Evolutionary conservation across 2,329 filamentous ascomycete species (phyloP).

Genomic region (Aspergillus udagawae): DNA sequence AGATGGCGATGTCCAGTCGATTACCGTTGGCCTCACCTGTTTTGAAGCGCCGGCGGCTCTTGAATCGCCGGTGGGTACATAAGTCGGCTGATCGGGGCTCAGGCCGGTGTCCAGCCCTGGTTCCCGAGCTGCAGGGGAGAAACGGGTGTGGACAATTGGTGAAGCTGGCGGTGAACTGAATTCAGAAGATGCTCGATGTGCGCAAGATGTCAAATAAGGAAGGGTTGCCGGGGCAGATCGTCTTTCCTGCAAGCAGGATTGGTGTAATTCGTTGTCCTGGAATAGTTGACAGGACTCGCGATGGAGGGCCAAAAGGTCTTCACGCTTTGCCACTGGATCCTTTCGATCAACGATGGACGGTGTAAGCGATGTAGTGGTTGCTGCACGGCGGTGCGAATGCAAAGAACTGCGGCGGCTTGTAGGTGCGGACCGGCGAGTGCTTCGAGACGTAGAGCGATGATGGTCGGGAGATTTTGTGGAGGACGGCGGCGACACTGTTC

Average conservation of each 20-base stretch:
- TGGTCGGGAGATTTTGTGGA: conserved; percentile 23
- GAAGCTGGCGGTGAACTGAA: conserved; percentile 13
- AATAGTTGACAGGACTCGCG: conserved; percentile 41
- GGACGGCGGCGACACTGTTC: conserved; percentile 27
- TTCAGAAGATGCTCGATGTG: conserved; percentile 10
- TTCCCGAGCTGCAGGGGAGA: conserved; percentile 9
- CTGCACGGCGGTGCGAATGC: conserved; percentile 26
- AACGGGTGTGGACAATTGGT: conserved; percentile 3
- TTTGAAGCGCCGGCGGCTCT: conserved; percentile 1
- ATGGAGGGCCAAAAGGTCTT: conserved; percentile 36
- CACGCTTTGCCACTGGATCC: conserved; percentile 23
- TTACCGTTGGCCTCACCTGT: conserved; percentile 36
- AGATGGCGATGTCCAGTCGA: conserved; percentile 45
- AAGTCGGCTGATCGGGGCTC: neutral
- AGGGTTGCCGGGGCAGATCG: conserved; percentile 4
- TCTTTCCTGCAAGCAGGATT: neutral
- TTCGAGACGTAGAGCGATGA: conserved; percentile 32
- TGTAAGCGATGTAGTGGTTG: conserved; percentile 21
- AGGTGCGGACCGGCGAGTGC: conserved; percentile 26
- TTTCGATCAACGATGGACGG: conserved; percentile 16
- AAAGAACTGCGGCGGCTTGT: conserved; percentile 26
- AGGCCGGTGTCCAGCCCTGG: neutral
- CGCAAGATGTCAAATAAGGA: conserved; percentile 1
- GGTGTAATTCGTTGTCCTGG: conserved; percentile 18
- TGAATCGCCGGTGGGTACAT: neutral